Evolutionary conservation across 345 rosid genomes (phyloP).

Genomic region (Gossypium herbaceum): DNA sequence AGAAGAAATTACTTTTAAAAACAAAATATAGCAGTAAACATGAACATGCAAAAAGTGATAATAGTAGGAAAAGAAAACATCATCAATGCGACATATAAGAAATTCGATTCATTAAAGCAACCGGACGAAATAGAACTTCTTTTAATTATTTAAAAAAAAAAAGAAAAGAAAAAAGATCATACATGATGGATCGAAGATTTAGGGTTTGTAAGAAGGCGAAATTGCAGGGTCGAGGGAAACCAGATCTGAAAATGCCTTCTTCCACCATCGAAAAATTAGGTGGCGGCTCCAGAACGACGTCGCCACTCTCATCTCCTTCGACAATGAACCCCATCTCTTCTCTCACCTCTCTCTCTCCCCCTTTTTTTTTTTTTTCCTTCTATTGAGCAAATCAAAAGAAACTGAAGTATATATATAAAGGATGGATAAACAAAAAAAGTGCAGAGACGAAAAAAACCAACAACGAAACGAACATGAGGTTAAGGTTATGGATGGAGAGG

Average conservation of each 20-base stretch:
- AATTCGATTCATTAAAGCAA: background rate
- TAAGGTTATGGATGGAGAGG: background rate
- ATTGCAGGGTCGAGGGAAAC: constrained; percentile 55
- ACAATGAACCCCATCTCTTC: constrained; percentile 37
- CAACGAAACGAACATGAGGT: background rate
- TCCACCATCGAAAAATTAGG: constrained; percentile 78
- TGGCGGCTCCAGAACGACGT: constrained; percentile 45
- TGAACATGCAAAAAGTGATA: background rate
- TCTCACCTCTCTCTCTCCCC: too few species aligned
- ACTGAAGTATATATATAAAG: background rate
- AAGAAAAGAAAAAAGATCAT: background rate
- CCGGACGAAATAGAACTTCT: too few species aligned
- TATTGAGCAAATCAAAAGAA: background rate
- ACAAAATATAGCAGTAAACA: background rate
- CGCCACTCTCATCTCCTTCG: constrained; percentile 25
- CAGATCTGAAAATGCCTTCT: constrained; percentile 73
- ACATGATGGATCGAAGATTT: constrained; percentile 81
- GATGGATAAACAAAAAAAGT: background rate
- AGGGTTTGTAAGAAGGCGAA: constrained; percentile 58
- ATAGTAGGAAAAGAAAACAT: background rate
- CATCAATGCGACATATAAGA: background rate
- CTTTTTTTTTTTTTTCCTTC: background rate
- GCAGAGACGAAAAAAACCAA: background rate
- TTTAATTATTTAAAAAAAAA: background rate
- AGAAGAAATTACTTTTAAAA: background rate